A percentile compares a stretch with the other conserved stretches of the same genome.
These are phyloP conservation scores for Geotrichum europaeum DNA, from an alignment of 1,139 yeast genomes.

Conservation along the genomic window DNA sequence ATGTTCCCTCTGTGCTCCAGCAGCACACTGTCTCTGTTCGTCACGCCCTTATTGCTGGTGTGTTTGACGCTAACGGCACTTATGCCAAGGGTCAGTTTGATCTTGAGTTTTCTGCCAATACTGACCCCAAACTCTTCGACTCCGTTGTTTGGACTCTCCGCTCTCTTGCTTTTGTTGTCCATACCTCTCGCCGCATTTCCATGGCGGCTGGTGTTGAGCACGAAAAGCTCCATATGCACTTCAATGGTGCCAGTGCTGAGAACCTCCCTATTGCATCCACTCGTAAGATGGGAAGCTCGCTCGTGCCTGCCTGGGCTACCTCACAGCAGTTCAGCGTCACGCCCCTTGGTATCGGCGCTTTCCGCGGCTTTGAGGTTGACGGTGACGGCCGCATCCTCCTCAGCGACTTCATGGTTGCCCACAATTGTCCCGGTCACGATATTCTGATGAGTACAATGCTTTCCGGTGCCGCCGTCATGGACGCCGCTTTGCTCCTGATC, in stretches of 20 bases:
- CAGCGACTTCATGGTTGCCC: background rate
- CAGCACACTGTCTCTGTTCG: slow-evolving; percentile 1
- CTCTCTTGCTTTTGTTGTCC: slow-evolving; percentile 2
- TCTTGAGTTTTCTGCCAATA: background rate
- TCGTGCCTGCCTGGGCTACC: background rate
- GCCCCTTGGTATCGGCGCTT: background rate
- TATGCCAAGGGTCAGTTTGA: background rate
- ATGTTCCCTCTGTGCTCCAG: slow-evolving; percentile 1
- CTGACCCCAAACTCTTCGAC: background rate
- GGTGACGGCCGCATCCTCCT: slow-evolving; percentile 1
- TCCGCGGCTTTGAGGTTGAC: slow-evolving; percentile 2
- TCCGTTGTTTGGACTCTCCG: slow-evolving; percentile 1
- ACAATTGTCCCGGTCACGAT: slow-evolving; percentile 95
- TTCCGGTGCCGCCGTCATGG: slow-evolving; percentile 99
- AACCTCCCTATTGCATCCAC: background rate
- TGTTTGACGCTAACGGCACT: background rate
- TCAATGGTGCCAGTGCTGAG: background rate
- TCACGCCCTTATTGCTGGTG: background rate
- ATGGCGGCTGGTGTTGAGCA: background rate
- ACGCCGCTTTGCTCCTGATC: slow-evolving; percentile 90
- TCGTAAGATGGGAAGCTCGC: background rate
- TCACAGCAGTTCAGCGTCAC: background rate
- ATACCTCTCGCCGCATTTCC: background rate
- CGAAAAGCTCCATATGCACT: background rate
- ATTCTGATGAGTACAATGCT: slow-evolving; percentile 99